These are phyloP conservation scores for Eutrema heterophyllum DNA, from an alignment of 345 rosid species.

Conservation along the genomic window DNA sequence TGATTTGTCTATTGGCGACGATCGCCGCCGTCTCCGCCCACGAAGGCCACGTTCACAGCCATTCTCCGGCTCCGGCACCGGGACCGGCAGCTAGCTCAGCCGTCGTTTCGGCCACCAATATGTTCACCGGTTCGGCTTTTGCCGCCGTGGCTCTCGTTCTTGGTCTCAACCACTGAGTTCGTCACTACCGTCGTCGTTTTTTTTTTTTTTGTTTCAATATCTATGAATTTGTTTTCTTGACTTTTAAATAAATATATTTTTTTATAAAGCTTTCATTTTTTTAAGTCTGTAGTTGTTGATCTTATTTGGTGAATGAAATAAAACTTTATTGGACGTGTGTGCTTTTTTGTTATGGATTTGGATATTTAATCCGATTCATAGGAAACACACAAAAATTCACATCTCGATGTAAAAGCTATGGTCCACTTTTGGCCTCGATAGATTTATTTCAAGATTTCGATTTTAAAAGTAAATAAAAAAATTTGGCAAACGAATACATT, in stretches of 20 bases:
- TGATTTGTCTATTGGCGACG: slow-evolving; percentile 25
- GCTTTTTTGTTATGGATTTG: not conserved
- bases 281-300: not conserved
- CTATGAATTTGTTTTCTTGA: slow-evolving; percentile 13
- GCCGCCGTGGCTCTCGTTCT: slow-evolving; percentile 27
- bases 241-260: not conserved
- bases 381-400: not conserved
- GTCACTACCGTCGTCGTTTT: not conserved
- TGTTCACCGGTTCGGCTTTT: slow-evolving; percentile 27
- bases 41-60: slow-evolving; percentile 24
- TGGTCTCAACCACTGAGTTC: slow-evolving; percentile 26
- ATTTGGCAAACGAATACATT: not conserved
- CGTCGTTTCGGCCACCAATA: slow-evolving; percentile 21
- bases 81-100: slow-evolving; percentile 17
- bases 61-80: slow-evolving; percentile 21
- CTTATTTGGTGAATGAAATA: slow-evolving; percentile 8
- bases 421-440: not conserved
- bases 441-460: not conserved
- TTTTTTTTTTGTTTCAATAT: not conserved
- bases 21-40: slow-evolving; percentile 26
- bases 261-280: not conserved
- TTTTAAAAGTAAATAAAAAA: not conserved
- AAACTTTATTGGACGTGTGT: not conserved
- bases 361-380: not conserved
- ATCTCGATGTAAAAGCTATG: not conserved